A percentile compares a stretch with the other conserved stretches of the same genome.
These are phyloP conservation scores for Grigorovia yakushimaensis DNA, from an alignment of 805 yeast species.

Conservation along the genomic window DNA sequence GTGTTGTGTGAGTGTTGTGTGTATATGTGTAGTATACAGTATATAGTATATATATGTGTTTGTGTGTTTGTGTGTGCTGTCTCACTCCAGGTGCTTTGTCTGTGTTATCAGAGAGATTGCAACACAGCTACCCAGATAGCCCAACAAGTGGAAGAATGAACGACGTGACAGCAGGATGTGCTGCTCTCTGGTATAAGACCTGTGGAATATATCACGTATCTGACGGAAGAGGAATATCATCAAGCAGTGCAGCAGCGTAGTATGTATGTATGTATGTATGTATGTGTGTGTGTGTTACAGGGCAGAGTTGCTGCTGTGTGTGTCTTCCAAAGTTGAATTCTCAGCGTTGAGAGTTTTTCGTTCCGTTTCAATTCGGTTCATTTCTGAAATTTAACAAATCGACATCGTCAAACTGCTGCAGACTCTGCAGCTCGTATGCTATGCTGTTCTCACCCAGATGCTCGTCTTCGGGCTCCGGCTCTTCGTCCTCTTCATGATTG, in stretches of 20 bases:
- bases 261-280: no score
- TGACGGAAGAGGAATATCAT: slow-evolving; percentile 25
- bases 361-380: not conserved
- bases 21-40: no score
- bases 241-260: no score
- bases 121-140: slow-evolving; percentile 28
- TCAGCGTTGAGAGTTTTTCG: no score
- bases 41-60: no score
- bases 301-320: no score
- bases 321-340: no score
- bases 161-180: slow-evolving; percentile 25
- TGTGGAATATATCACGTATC: slow-evolving; percentile 26
- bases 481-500: not conserved
- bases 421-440: slow-evolving; percentile 2
- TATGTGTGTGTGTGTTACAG: no score
- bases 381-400: not conserved
- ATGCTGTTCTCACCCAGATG: not conserved
- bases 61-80: no score
- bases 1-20: no score
- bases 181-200: slow-evolving; percentile 22
- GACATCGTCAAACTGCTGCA: slow-evolving; percentile 1
- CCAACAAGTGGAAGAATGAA: slow-evolving; percentile 29
- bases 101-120: slow-evolving; percentile 26
- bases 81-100: slow-evolving; percentile 13
- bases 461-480: not conserved